A percentile compares a stretch with the other conserved stretches of the same genome.
phyloP scores from a whole-genome alignment of 2,329 filamentous ascomycete genomes.

The Penicillium sp. region DNA sequence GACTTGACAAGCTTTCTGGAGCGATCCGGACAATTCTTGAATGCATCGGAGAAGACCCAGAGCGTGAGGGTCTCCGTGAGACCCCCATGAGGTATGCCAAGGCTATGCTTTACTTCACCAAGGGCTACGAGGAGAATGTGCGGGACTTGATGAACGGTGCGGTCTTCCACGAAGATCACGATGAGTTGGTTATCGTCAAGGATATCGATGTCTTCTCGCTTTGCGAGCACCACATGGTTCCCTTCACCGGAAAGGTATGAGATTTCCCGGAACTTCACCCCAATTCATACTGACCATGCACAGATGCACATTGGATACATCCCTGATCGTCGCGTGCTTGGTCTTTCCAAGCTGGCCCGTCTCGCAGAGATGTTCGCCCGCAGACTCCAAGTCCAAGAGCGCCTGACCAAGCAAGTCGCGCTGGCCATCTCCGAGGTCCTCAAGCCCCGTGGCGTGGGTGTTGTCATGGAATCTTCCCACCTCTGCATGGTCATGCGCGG shows the following conservation, averaged over 20 bases:
- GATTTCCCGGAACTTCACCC: neutral
- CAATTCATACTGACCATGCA: constrained; percentile 13
- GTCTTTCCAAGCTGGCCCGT: constrained; percentile 90
- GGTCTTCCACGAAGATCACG: constrained; percentile 94
- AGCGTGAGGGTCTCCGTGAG: constrained; percentile 63
- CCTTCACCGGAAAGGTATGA: constrained; percentile 86
- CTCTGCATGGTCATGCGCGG: constrained; percentile 99
- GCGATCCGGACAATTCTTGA: constrained; percentile 65
- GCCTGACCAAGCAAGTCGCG: constrained; percentile 93
- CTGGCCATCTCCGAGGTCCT: constrained; percentile 90
- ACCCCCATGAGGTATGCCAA: constrained; percentile 88
- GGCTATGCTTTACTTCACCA: constrained; percentile 92
- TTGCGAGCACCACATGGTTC: constrained; percentile 96
- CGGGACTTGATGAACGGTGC: constrained; percentile 88
- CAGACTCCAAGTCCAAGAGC: constrained; percentile 91
- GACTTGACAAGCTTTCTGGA: constrained; percentile 62
- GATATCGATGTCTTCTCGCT: constrained; percentile 94
- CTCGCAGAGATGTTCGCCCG: constrained; percentile 97
- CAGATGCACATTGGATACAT: constrained; percentile 99
- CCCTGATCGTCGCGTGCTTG: constrained; percentile 84
- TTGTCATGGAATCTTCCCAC: constrained; percentile 96
- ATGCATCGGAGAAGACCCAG: constrained; percentile 66
- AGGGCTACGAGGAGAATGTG: constrained; percentile 94
- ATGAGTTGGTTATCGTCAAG: constrained; percentile 96
- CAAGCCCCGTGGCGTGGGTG: constrained; percentile 89